Evolutionary conservation across 176 grass and related monocot species (phyloP).

Genomic region (Themeda triandra): DNA sequence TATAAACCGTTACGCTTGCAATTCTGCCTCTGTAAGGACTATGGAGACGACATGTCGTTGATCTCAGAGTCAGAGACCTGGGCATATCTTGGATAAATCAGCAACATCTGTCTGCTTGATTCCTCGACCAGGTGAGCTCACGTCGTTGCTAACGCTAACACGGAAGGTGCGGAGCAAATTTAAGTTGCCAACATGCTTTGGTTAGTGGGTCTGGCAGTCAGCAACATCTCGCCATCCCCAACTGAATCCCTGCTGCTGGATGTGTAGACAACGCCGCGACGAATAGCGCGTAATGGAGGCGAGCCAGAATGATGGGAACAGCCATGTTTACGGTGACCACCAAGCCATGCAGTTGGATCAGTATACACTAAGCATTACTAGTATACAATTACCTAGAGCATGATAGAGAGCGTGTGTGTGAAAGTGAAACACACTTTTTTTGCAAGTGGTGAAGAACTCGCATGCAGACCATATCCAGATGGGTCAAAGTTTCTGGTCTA

Average conservation of each 20-base stretch:
- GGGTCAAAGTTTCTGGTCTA: constrained; percentile 32
- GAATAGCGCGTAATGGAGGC: constrained; percentile 24
- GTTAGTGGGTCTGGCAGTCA: constrained; percentile 23
- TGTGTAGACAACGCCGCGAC: neutral
- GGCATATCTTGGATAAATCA: no score
- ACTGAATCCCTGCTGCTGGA: neutral
- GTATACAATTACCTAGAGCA: constrained; percentile 16
- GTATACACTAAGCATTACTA: neutral
- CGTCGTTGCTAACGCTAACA: neutral
- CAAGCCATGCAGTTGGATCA: neutral
- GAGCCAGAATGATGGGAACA: constrained; percentile 28
- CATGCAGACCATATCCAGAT: neutral
- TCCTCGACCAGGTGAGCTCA: neutral
- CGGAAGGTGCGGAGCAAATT: neutral
- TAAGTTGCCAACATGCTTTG: neutral
- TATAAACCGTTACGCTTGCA: neutral
- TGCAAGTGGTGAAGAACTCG: constrained; percentile 20
- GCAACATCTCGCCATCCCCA: constrained; percentile 13
- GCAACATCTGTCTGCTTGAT: neutral
- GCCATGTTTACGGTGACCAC: neutral
- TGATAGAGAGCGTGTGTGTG: neutral
- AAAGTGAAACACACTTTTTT: no score
- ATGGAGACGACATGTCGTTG: neutral
- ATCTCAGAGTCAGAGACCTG: no score
- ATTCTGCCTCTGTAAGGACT: neutral